These are phyloP conservation scores for Jackrogersella minutella DNA, from an alignment of 495 filamentous ascomycete genomes.

Conservation along the genomic window DNA sequence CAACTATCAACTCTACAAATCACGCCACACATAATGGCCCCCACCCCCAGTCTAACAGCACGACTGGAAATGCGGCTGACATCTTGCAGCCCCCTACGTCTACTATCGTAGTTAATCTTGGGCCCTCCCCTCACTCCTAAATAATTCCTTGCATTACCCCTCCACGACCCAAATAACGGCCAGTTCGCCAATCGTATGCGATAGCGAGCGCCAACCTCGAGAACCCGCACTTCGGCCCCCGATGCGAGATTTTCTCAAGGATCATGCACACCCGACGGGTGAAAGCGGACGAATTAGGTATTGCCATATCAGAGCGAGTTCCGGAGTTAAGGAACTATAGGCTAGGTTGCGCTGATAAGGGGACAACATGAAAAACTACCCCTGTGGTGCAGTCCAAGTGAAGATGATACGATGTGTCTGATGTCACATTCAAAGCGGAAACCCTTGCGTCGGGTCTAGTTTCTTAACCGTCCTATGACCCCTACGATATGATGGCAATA, in stretches of 20 bases:
- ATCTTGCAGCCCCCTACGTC: too few relatives aligned
- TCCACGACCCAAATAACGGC: not conserved
- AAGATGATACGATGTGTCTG: not conserved
- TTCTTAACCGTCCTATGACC: not conserved
- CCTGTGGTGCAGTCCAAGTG: not conserved
- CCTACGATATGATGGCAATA: not conserved
- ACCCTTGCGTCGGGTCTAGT: not conserved
- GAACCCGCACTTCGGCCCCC: not conserved
- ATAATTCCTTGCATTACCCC: not conserved
- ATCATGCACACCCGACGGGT: too few relatives aligned
- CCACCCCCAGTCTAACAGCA: not conserved
- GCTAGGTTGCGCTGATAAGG: not conserved
- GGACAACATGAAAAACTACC: not conserved
- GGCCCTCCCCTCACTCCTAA: too few relatives aligned
- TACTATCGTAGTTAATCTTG: too few relatives aligned
- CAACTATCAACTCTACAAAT: too few relatives aligned
- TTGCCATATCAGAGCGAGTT: not conserved
- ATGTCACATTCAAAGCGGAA: not conserved
- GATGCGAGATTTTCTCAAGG: too few relatives aligned
- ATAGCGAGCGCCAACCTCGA: not conserved
- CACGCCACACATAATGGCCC: not conserved
- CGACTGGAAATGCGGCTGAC: too few relatives aligned
- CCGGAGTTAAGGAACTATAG: conserved; percentile 4
- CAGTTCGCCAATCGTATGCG: not conserved
- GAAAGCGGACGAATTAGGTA: not conserved